Percentiles rank a stretch among this genome's conserved stretches.
Conservation (phyloP, 768 basidiomycete species). For the Amanita rubescens region DNA sequence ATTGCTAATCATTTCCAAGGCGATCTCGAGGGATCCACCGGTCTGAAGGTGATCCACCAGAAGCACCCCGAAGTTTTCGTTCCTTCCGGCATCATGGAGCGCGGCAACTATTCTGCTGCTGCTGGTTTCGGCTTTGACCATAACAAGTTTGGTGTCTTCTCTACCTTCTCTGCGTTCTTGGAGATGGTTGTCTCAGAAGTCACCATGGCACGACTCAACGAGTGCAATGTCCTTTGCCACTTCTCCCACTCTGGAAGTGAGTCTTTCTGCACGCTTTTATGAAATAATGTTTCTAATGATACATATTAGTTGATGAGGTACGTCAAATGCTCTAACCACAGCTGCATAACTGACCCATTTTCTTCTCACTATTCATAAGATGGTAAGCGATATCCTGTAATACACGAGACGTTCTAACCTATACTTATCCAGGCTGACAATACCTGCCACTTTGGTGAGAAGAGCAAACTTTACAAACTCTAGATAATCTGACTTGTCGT, state of each 20-base stretch:
- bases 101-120: slow-evolving; percentile 77
- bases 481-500: slow-evolving; percentile 29
- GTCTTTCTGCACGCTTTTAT: slow-evolving; percentile 13
- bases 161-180: slow-evolving; percentile 86
- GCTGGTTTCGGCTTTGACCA: slow-evolving; percentile 82
- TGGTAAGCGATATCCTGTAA: slow-evolving; percentile 18
- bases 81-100: slow-evolving; percentile 83
- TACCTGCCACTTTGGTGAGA: slow-evolving; percentile 37
- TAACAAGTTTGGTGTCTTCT: slow-evolving; percentile 83
- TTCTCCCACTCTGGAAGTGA: slow-evolving; percentile 84
- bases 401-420: neutral
- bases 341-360: neutral
- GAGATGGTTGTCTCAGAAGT: slow-evolving; percentile 88
- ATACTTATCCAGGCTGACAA: slow-evolving; percentile 33
- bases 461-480: neutral
- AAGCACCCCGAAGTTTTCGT: slow-evolving; percentile 86
- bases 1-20: slow-evolving; percentile 32
- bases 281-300: slow-evolving; percentile 3
- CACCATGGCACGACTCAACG: slow-evolving; percentile 89
- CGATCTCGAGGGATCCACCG: slow-evolving; percentile 86
- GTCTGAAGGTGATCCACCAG: slow-evolving; percentile 81
- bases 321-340: slow-evolving; percentile 11
- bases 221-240: slow-evolving; percentile 82
- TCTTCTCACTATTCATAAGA: slow-evolving; percentile 14
- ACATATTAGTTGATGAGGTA: slow-evolving; percentile 52